phyloP scores from a whole-genome alignment of 805 yeast genomes.

The Saccharomycopsis babjevae region DNA sequence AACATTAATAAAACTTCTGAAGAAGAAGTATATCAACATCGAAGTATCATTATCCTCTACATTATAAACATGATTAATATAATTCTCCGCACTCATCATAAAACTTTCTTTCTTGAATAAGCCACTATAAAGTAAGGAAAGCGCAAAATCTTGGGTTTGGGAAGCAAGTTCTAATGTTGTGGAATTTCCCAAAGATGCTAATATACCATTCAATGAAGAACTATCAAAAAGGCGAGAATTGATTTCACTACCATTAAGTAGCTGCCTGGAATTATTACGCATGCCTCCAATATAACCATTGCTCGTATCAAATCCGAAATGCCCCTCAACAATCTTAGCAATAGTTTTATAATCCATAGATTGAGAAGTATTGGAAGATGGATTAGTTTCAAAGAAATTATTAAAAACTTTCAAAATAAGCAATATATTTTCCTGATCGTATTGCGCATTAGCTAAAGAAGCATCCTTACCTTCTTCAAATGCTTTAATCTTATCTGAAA shows the following conservation, averaged over 20 bases:
- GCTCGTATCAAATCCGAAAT: constrained; percentile 12
- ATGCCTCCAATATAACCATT: not conserved
- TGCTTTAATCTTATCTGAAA: constrained; percentile 2
- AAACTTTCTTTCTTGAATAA: constrained; percentile 15
- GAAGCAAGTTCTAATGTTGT: constrained; percentile 2
- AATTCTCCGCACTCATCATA: constrained; percentile 4
- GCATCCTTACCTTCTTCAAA: not conserved
- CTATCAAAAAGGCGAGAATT: constrained; percentile 1
- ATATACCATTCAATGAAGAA: constrained; percentile 1
- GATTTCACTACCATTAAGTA: not conserved
- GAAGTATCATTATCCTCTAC: constrained; percentile 3
- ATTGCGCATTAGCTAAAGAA: not conserved
- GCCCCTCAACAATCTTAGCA: constrained; percentile 3
- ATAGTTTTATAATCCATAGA: constrained; percentile 3
- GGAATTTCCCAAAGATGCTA: not conserved
- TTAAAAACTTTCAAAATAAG: constrained; percentile 11
- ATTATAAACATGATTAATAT: constrained; percentile 5
- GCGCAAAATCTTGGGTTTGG: constrained; percentile 11
- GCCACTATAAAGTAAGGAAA: constrained; percentile 12
- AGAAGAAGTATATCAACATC: constrained; percentile 10
- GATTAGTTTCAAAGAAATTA: constrained; percentile 1
- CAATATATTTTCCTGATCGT: constrained; percentile 5
- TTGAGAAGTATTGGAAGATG: not conserved
- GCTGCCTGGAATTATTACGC: not conserved
- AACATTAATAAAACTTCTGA: constrained; percentile 11